These are phyloP conservation scores for Dalbergia cultrata DNA, from an alignment of 306 rosid genomes.

Conservation along the genomic window DNA sequence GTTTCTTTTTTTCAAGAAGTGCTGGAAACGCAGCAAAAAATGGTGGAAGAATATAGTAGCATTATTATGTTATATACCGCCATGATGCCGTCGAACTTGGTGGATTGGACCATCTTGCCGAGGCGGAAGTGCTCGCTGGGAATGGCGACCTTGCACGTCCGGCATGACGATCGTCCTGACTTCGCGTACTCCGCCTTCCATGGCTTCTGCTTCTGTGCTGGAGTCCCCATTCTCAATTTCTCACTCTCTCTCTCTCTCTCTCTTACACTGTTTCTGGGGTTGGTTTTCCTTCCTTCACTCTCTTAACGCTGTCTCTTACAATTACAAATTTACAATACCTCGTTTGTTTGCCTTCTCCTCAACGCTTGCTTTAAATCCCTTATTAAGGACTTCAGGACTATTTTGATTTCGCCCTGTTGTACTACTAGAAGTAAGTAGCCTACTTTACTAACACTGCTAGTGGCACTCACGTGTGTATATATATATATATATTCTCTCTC, in stretches of 20 bases:
- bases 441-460: too few species aligned
- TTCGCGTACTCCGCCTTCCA: constrained; percentile 98
- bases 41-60: too few species aligned
- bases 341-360: not conserved
- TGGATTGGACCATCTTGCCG: constrained; percentile 94
- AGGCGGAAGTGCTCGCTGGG: constrained; percentile 78
- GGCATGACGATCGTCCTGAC: constrained; percentile 89
- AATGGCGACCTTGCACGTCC: constrained; percentile 79
- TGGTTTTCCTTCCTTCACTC: not conserved
- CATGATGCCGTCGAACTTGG: constrained; percentile 94
- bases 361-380: not conserved
- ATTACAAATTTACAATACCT: too few species aligned
- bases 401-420: too few species aligned
- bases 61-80: constrained; percentile 56
- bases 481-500: too few species aligned
- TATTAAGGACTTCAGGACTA: too few species aligned
- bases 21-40: too few species aligned
- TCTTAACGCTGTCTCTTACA: not conserved
- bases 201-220: constrained; percentile 63
- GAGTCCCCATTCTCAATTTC: constrained; percentile 70
- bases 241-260: not conserved
- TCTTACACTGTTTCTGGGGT: not conserved
- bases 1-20: too few species aligned
- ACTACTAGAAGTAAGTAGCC: too few species aligned
- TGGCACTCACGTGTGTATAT: too few species aligned